Evolutionary conservation across 2,329 filamentous ascomycete genomes (phyloP).

Genomic region (Penicillium sp.): DNA sequence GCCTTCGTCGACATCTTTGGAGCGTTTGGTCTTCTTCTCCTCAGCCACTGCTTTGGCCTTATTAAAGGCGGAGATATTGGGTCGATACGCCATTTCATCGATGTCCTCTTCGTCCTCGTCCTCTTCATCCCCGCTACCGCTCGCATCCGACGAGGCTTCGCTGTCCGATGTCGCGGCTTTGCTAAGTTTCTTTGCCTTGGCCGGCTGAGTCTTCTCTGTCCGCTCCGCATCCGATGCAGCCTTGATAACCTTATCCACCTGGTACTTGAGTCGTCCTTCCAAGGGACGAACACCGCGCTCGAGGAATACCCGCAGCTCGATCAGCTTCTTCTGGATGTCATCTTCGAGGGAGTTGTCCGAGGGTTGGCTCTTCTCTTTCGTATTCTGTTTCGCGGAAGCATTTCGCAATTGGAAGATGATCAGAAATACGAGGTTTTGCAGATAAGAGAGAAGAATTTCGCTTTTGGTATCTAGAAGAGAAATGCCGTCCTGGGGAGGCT

Average conservation of each 20-base stretch:
- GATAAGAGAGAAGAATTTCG: slow-evolving; percentile 91
- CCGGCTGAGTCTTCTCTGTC: slow-evolving; percentile 25
- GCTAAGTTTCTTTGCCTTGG: slow-evolving; percentile 31
- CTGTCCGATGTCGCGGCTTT: slow-evolving; percentile 30
- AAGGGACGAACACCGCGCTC: slow-evolving; percentile 89
- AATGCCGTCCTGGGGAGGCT: slow-evolving; percentile 79
- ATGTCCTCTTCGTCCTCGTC: slow-evolving; percentile 48
- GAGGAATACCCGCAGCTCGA: slow-evolving; percentile 84
- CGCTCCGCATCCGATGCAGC: slow-evolving; percentile 61
- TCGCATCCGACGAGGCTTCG: slow-evolving; percentile 28
- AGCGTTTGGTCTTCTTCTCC: slow-evolving; percentile 15
- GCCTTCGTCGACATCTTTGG: slow-evolving; percentile 30
- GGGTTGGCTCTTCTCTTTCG: slow-evolving; percentile 34
- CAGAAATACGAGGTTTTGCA: slow-evolving; percentile 88
- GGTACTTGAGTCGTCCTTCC: slow-evolving; percentile 87
- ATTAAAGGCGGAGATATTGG: slow-evolving; percentile 51
- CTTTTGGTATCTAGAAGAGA: slow-evolving; percentile 95
- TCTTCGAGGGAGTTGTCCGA: slow-evolving; percentile 51
- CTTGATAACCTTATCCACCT: slow-evolving; percentile 90
- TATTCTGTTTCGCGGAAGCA: slow-evolving; percentile 40
- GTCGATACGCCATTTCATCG: slow-evolving; percentile 60
- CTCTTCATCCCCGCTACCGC: slow-evolving; percentile 38
- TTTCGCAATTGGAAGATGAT: slow-evolving; percentile 72
- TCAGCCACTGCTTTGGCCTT: slow-evolving; percentile 40
- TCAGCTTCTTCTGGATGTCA: slow-evolving; percentile 76